Conservation (phyloP, 208 protist genomes). For the Herpetomonas muscarum region DNA sequence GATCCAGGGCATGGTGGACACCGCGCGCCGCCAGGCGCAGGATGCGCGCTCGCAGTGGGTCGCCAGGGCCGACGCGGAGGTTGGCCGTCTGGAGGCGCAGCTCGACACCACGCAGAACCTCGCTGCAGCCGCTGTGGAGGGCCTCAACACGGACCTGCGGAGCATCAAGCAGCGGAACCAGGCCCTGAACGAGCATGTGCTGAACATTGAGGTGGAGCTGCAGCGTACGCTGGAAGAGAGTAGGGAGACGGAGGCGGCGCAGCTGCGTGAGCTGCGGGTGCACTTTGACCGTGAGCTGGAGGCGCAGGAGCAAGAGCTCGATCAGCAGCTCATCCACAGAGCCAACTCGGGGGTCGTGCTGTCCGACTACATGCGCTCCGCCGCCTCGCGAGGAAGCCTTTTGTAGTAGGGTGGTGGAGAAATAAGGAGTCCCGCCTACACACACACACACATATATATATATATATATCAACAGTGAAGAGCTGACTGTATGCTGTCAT, state of each 20-base stretch:
- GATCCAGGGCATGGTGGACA: constrained; percentile 75
- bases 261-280: constrained; percentile 21
- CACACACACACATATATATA: background rate
- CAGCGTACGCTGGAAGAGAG: constrained; percentile 71
- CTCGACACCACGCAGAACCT: constrained; percentile 47
- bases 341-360: background rate
- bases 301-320: constrained; percentile 33
- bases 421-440: background rate
- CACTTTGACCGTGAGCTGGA: constrained; percentile 32
- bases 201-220: constrained; percentile 66
- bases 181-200: constrained; percentile 75
- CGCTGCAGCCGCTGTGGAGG: constrained; percentile 51
- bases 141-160: constrained; percentile 69
- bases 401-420: constrained; percentile 8
- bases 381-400: constrained; percentile 1
- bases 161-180: constrained; percentile 60
- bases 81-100: constrained; percentile 42
- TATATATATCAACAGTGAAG: too few relatives aligned
- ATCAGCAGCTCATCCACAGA: constrained; percentile 2
- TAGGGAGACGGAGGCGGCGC: constrained; percentile 36
- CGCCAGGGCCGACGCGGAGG: constrained; percentile 26
- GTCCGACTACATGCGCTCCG: constrained; percentile 20
- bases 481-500: too few relatives aligned
- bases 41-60: constrained; percentile 31
- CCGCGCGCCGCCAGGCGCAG: constrained; percentile 27